phyloP scores from a whole-genome alignment of 441 rosid species.

The Adansonia madagascariensis region DNA sequence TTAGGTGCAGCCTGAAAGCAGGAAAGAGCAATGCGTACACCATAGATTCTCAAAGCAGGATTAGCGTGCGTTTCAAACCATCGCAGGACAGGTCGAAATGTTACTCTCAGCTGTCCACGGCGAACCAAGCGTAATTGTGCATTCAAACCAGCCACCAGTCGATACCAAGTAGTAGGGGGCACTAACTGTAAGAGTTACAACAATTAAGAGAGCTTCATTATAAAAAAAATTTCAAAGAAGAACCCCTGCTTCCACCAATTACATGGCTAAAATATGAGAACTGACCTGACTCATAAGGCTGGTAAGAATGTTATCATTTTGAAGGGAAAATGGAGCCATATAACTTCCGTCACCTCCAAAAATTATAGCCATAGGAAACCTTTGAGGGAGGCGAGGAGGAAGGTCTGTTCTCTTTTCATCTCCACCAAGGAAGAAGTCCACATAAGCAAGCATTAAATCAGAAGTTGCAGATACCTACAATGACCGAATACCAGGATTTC shows the following conservation, averaged over 20 bases:
- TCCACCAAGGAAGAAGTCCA: conserved; percentile 99
- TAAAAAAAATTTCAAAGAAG: conserved; percentile 28
- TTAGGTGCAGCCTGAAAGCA: conserved; percentile 87
- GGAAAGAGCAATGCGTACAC: conserved; percentile 78
- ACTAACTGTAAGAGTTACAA: conserved; percentile 56
- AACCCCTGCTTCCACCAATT: conserved; percentile 20
- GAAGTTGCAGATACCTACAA: conserved; percentile 95
- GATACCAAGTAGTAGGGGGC: conserved; percentile 94
- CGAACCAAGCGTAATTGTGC: conserved; percentile 94
- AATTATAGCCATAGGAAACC: conserved; percentile 81
- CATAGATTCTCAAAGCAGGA: conserved; percentile 75
- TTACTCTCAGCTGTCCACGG: conserved; percentile 71
- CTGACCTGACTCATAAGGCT: conserved; percentile 94
- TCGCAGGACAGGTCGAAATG: conserved; percentile 69
- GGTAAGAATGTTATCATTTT: conserved; percentile 91
- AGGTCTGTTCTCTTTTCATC: conserved; percentile 97
- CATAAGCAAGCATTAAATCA: conserved; percentile 96
- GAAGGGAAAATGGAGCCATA: conserved; percentile 96
- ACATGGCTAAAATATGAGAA: conserved; percentile 19
- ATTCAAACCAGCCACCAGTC: conserved; percentile 97
- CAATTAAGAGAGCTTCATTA: conserved; percentile 22
- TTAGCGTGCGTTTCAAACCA: conserved; percentile 99
- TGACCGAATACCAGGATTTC: conserved; percentile 21
- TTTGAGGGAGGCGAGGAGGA: conserved; percentile 83
- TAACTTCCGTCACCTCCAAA: conserved; percentile 99